A percentile compares a stretch with the other conserved stretches of the same genome.
phyloP scores from a whole-genome alignment of 148 eudicot genomes.

The Rhododendron griersonianum region DNA sequence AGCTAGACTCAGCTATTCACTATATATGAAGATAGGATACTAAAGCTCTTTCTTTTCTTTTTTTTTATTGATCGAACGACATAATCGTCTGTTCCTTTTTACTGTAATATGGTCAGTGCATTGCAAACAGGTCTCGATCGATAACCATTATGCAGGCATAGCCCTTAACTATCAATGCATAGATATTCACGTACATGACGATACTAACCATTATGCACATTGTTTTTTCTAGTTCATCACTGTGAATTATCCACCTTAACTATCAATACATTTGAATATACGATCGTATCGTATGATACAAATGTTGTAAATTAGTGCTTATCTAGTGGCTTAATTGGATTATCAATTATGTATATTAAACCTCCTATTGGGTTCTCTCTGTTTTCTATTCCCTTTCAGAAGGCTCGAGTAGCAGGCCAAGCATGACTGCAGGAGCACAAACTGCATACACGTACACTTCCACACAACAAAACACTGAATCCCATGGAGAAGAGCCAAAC shows the following conservation, averaged over 20 bases:
- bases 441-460: background rate
- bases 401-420: background rate
- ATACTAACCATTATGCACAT: background rate
- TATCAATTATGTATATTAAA: background rate
- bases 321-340: background rate
- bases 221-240: background rate
- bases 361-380: background rate
- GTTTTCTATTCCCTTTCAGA: background rate
- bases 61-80: too few species aligned
- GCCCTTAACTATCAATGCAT: background rate
- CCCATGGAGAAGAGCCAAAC: constrained; percentile 11
- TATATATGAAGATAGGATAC: too few species aligned
- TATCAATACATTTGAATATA: too few species aligned
- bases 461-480: background rate
- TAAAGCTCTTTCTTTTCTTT: too few species aligned
- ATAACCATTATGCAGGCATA: too few species aligned
- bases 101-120: too few species aligned
- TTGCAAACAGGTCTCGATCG: too few species aligned
- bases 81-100: too few species aligned
- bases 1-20: background rate
- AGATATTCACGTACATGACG: background rate
- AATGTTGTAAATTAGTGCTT: background rate
- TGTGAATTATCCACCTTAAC: too few species aligned
- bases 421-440: background rate
- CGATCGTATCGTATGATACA: too few species aligned